Conservation (phyloP, 2,329 filamentous ascomycete species). For the Camillea tinctor region DNA sequence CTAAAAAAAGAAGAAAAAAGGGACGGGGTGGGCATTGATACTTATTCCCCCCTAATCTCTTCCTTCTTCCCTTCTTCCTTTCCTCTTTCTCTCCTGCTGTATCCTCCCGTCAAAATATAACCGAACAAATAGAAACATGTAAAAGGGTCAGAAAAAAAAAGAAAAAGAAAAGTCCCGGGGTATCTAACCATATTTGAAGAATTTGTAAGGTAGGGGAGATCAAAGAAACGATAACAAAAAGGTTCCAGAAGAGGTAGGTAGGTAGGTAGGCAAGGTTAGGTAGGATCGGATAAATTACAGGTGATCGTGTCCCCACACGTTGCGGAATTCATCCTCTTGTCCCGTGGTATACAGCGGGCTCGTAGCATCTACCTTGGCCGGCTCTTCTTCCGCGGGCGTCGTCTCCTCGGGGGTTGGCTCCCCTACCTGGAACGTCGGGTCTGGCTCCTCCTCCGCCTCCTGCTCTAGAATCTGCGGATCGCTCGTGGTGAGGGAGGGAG, state of each 20-base stretch:
- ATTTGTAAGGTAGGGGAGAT: neutral
- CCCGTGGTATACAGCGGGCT: conserved; percentile 24
- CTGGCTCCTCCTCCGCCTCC: conserved; percentile 33
- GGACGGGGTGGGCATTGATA: too few relatives aligned
- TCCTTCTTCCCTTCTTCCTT: too few relatives aligned
- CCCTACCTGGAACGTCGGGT: conserved; percentile 22
- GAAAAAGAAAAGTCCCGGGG: conserved; percentile 15
- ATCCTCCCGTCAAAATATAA: too few relatives aligned
- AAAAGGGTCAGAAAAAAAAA: neutral
- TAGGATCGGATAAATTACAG: conserved; percentile 18
- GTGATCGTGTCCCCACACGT: conserved; percentile 29
- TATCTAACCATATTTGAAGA: conserved; percentile 22
- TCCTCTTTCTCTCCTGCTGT: too few relatives aligned
- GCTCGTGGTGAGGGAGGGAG: conserved; percentile 30
- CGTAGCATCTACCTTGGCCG: conserved; percentile 1
- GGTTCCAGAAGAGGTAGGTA: conserved; percentile 12
- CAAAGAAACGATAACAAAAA: too few relatives aligned
- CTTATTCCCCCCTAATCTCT: too few relatives aligned
- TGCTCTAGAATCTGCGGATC: conserved; percentile 34
- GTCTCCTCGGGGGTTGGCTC: conserved; percentile 25
- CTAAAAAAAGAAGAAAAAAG: too few relatives aligned
- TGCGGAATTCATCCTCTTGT: conserved; percentile 29
- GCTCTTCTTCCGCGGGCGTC: conserved; percentile 13
- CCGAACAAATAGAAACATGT: too few relatives aligned
- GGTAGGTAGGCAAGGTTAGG: conserved; percentile 7